These are phyloP conservation scores for Henckelia pumila DNA, from an alignment of 257 asterid species.

Conservation along the genomic window DNA sequence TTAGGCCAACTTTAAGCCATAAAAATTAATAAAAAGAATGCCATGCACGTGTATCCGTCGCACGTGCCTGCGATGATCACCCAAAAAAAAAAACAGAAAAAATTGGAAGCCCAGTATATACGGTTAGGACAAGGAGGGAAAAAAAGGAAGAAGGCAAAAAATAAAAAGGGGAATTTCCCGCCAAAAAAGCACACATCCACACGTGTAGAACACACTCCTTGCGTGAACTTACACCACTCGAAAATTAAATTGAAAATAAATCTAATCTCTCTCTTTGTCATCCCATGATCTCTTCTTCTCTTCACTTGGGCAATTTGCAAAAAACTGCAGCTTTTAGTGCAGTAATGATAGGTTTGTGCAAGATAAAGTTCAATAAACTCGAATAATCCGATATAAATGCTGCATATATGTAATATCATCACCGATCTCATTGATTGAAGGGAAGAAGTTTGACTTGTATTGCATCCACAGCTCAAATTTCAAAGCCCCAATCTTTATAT, in stretches of 20 bases:
- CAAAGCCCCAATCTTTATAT: slow-evolving; percentile 27
- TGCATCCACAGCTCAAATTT: slow-evolving; percentile 32
- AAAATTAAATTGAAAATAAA: slow-evolving; percentile 1
- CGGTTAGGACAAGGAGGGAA: slow-evolving; percentile 40
- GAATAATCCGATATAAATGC: not conserved
- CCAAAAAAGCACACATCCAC: slow-evolving; percentile 74
- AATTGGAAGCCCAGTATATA: slow-evolving; percentile 39
- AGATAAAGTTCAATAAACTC: too few species aligned
- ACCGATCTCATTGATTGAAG: not conserved
- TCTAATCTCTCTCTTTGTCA: slow-evolving; percentile 1
- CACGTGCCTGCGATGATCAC: slow-evolving; percentile 34
- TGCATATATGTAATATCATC: not conserved
- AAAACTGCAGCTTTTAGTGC: not conserved
- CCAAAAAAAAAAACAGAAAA: slow-evolving; percentile 3
- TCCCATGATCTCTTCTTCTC: not conserved
- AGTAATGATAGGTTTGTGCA: not conserved
- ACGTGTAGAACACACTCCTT: slow-evolving; percentile 38
- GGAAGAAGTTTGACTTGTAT: slow-evolving; percentile 33
- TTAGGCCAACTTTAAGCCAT: slow-evolving; percentile 56
- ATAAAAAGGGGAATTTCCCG: slow-evolving; percentile 39
- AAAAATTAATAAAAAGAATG: slow-evolving; percentile 26
- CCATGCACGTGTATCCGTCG: slow-evolving; percentile 42
- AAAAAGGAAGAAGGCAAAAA: too few species aligned
- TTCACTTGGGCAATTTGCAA: not conserved
- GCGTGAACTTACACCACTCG: slow-evolving; percentile 57